Conservation (phyloP, 306 rosid genomes). For the Alnus rubra region DNA sequence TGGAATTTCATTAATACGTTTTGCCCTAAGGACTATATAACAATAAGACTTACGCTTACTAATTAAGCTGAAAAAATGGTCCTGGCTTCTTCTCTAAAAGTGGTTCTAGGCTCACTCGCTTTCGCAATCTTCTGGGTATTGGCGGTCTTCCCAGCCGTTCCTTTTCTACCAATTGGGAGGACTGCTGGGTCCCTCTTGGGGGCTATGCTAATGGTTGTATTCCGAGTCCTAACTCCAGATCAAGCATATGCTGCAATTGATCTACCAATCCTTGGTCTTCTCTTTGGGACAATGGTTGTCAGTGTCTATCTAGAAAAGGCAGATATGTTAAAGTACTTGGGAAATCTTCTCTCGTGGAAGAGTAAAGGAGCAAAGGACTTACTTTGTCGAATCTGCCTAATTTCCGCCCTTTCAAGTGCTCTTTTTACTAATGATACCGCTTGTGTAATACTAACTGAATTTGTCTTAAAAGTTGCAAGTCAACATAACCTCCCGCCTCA, state of each 20-base stretch:
- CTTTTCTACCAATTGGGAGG: conserved; percentile 83
- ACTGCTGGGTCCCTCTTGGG: conserved; percentile 92
- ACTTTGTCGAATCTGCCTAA: conserved; percentile 68
- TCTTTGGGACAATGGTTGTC: conserved; percentile 95
- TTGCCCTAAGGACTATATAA: not conserved
- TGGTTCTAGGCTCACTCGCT: conserved; percentile 72
- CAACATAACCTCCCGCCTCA: conserved; percentile 89
- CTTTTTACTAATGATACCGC: conserved; percentile 88
- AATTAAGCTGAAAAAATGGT: conserved; percentile 44
- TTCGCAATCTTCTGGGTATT: conserved; percentile 78
- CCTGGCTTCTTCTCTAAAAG: conserved; percentile 64
- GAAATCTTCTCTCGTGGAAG: conserved; percentile 77
- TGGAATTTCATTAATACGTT: not conserved
- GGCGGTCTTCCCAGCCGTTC: conserved; percentile 90
- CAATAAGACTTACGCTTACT: not conserved
- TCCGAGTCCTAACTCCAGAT: conserved; percentile 63
- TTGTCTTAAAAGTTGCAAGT: conserved; percentile 75
- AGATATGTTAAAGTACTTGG: conserved; percentile 87
- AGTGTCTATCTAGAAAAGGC: conserved; percentile 90
- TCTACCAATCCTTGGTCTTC: conserved; percentile 87
- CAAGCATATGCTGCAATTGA: conserved; percentile 77
- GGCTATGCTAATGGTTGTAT: conserved; percentile 87
- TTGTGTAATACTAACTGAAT: conserved; percentile 85
- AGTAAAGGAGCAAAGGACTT: conserved; percentile 84
- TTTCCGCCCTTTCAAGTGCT: conserved; percentile 85